Base-by-base conservation (phyloP, 352 stramenopile species). In the Pilasporangium apinafurcum region DNA sequence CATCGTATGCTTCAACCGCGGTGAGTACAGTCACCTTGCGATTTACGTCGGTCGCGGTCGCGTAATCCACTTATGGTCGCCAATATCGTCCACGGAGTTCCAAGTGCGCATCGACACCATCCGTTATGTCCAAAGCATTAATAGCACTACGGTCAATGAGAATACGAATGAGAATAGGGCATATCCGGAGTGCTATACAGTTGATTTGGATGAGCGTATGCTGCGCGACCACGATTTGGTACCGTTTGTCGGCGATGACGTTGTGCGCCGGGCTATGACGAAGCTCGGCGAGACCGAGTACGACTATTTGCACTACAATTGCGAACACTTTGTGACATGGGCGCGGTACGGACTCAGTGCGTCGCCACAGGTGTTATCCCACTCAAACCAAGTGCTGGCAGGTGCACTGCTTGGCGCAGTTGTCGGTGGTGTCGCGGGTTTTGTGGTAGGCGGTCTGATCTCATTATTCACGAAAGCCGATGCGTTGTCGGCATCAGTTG, bases 241-340 rank as follows among this genome's bases (percentile, higher is more conserved):
- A 8, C 69, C 75, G 5, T 55, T 86, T n/a, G 30, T 36, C 3
- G 58, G 59, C 0, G 50, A 75, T 1, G 68, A 83, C 16, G 52
- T 66, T 16, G 60, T 83, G 46, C 48, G 45, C 1, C 69, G 75
- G 22, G 75, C 75, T 22, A 61, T 63, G 38, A 56, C 59, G 28
- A 56, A 67, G 8, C 62, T 88, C 9, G 69, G 72, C 31, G 71
- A 82, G 51, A 53, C 46, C 21, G 53, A 63, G 22, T 88, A 88
- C 55, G 62, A 68, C 39, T 77, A 37, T 17, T 26, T 88, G 28
- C 46, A 21, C 5, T 60, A 78, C 60, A 88, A 88, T 44, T 88
- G 75, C 62, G 75, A 88, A 43, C 75, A 88, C 50, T 88, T 88
- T 57, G 75, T 85, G 32, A 85, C 75, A 35, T 88, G 69, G 75